Evolutionary conservation across 768 basidiomycete species (phyloP).

Genomic region (Chalciporus chontae): DNA sequence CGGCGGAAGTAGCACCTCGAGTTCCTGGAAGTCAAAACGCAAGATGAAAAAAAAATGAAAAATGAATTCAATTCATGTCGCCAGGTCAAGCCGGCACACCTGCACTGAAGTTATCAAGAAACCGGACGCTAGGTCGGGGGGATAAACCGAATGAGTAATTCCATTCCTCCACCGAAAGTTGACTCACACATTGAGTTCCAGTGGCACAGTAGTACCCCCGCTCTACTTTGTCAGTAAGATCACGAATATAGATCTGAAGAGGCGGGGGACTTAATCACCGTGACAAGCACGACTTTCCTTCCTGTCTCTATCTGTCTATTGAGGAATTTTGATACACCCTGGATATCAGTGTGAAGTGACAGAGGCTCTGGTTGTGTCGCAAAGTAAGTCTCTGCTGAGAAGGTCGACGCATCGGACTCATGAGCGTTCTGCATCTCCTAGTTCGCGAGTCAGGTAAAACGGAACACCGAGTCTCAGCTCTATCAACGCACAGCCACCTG

Average conservation of each 20-base stretch:
- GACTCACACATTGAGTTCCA: slow-evolving; percentile 98
- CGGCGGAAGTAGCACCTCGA: slow-evolving; percentile 94
- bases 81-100: slow-evolving; percentile 44
- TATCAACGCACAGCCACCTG: slow-evolving; percentile 16
- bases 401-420: slow-evolving; percentile 30
- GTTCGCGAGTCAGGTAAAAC: not conserved
- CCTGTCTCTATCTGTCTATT: slow-evolving; percentile 58
- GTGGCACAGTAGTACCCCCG: slow-evolving; percentile 95
- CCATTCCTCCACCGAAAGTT: slow-evolving; percentile 4
- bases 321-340: slow-evolving; percentile 65
- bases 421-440: slow-evolving; percentile 17
- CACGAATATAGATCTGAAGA: slow-evolving; percentile 3
- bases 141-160: slow-evolving; percentile 20
- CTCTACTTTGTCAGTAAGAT: slow-evolving; percentile 52
- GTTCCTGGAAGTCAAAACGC: slow-evolving; percentile 66
- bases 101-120: slow-evolving; percentile 98
- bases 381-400: slow-evolving; percentile 90
- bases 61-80: not conserved
- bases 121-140: slow-evolving; percentile 72
- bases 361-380: slow-evolving; percentile 79
- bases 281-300: slow-evolving; percentile 87
- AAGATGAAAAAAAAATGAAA: not conserved
- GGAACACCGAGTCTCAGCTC: too few species aligned
- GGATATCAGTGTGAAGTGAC: slow-evolving; percentile 65
- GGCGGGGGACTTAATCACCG: slow-evolving; percentile 51